These are phyloP conservation scores for Sporothrix brunneoviolacea DNA, from an alignment of 2,329 filamentous ascomycete species.

Conservation along the genomic window DNA sequence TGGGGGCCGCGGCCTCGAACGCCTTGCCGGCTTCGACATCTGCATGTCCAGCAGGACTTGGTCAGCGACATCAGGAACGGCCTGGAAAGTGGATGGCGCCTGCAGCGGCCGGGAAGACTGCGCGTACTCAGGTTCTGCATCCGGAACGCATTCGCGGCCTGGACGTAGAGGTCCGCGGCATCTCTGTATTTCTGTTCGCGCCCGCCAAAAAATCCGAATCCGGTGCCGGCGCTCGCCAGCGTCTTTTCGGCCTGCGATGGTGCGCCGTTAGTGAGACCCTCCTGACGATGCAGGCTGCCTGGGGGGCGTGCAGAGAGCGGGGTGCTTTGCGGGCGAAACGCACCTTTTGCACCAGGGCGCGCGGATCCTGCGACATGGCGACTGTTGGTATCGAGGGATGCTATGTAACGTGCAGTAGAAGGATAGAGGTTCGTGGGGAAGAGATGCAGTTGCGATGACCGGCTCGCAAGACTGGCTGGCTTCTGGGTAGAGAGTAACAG, in stretches of 20 bases:
- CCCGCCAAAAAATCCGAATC: conserved; percentile 86
- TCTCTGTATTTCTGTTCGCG: conserved; percentile 82
- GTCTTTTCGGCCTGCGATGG: conserved; percentile 73
- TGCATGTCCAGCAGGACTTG: conserved; percentile 27
- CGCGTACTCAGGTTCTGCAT: conserved; percentile 73
- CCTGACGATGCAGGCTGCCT: background rate
- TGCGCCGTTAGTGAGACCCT: background rate
- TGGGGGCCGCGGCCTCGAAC: conserved; percentile 77
- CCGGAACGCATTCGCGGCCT: conserved; percentile 87
- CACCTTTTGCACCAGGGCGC: conserved; percentile 73
- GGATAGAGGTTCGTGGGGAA: background rate
- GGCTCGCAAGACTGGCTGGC: too few relatives aligned
- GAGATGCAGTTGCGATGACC: background rate
- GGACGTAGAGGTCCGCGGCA: conserved; percentile 78
- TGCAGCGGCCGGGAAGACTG: too few relatives aligned
- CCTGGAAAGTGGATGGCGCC: too few relatives aligned
- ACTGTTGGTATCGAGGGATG: background rate
- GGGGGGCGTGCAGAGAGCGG: background rate
- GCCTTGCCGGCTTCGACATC: conserved; percentile 80
- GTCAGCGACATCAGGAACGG: background rate
- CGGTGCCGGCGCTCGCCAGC: conserved; percentile 63
- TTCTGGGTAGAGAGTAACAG: too few relatives aligned
- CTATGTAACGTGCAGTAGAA: background rate
- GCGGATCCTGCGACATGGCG: conserved; percentile 53
- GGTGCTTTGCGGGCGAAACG: conserved; percentile 17